Evolutionary conservation across 345 rosid species (phyloP), one percentile per base, ranked within the genome.

Genomic region (Brassica juncea): DNA sequence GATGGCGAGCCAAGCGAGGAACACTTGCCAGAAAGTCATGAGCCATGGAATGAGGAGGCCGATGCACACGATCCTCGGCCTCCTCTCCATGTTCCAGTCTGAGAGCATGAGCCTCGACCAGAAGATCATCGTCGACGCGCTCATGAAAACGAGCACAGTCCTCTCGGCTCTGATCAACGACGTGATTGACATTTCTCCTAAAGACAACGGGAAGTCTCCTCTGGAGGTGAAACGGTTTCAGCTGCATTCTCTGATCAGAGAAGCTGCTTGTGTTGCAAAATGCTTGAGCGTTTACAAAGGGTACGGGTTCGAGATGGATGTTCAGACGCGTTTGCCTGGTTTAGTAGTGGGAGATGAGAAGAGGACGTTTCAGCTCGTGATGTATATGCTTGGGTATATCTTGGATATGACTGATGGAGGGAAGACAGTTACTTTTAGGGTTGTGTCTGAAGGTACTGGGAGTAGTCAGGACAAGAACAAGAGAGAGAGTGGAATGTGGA

Each of bases 31-130:
- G 80, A 94, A 92, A 84, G 98, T 94, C 70, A 92, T 92, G 98
- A 92, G 97, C 76, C 88, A 90, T 66, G 99, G 98, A 64, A 91
- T 93, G 94, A 91, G 90, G 84, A 88, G 95, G 80, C 99, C 99
- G 9, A 92, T 94, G 97, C 94, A 94, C 84, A 89, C 98, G 8
- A 89, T 94, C 30, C 77, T 88, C 84, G 99, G 99, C 76, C 86
- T 94, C 21, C 93, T 94, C 63, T 92, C 99, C 0, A 87, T 94
- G 86, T 86, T 89, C 79, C 90, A 87, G 70, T 86, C 85, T 0
- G 92, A 88, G 49, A 85, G 81, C 68, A 58, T 86, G 90, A 86
- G 80, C 67, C 80, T 85, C 15, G 84, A 91, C 42, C 98, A 94
- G 86, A 89, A 78, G 77, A 86, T 84, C 68, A 82, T 93, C 23